Conservation (phyloP, 352 stramenopile species). For the Globisporangium nodosum region DNA sequence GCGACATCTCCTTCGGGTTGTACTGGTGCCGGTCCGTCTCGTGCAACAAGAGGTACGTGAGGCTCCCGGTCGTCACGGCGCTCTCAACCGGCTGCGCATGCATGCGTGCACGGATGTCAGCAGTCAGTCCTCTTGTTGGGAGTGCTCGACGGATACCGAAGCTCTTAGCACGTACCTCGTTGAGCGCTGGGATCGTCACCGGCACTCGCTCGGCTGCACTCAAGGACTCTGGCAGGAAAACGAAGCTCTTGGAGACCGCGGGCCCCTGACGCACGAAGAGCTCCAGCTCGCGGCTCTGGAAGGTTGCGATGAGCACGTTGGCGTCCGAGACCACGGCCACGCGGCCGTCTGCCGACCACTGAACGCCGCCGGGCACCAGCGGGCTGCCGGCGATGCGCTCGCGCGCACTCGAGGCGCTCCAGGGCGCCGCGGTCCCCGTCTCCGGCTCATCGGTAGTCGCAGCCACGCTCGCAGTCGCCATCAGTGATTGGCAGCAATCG, state of each 20-base stretch:
- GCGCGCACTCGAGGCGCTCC: conserved; percentile 30
- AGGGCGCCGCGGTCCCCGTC: conserved; percentile 6
- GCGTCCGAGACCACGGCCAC: conserved; percentile 68
- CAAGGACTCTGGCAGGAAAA: conserved; percentile 47
- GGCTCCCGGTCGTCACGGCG: conserved; percentile 22
- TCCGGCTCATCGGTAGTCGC: too few relatives aligned
- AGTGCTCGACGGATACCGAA: background rate
- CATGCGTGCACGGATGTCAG: background rate
- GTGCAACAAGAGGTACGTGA: conserved; percentile 63
- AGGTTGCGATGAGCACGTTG: conserved; percentile 74
- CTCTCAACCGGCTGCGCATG: conserved; percentile 16
- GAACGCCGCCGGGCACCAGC: conserved; percentile 53
- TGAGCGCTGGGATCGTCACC: conserved; percentile 38
- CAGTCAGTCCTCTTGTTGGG: too few relatives aligned
- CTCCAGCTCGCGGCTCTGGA: conserved; percentile 71
- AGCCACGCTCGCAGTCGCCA: background rate
- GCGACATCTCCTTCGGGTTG: conserved; percentile 78
- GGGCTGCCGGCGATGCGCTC: conserved; percentile 75
- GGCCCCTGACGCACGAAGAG: conserved; percentile 77
- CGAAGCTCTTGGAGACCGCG: conserved; percentile 75
- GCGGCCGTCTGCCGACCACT: conserved; percentile 70
- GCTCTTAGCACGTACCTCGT: conserved; percentile 15
- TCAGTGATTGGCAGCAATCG: too few relatives aligned
- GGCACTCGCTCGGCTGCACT: conserved; percentile 41
- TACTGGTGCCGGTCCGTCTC: conserved; percentile 63